Base-by-base conservation (phyloP, 1,284 basidiomycete genomes). In the Cutaneotrichosporon cutaneum region DNA sequence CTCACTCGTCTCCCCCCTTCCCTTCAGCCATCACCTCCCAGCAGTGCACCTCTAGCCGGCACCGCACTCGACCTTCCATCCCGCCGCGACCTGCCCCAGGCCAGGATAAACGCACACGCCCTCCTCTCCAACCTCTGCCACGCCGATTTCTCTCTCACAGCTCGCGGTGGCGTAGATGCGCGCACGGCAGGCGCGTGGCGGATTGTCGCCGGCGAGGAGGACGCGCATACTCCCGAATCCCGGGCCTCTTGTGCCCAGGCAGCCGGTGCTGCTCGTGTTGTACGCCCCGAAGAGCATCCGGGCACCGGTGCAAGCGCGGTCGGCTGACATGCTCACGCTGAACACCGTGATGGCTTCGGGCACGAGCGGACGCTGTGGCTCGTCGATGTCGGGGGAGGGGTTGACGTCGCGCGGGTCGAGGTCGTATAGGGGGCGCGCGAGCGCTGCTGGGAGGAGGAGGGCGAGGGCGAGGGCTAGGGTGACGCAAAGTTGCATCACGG, bases 331-430 rank as follows among this genome's bases (percentile, higher is more conserved):
- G 24, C 21, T 14, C 26, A 51, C 27, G 16, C 26, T 30, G 48
- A 27, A 51, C 48, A 30, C 48, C 6, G 26, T 27, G 4, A 51
- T 10, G 3, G 45, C 21, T 11, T 51, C 48, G 13, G 24, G 48
- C 6, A 4, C 48, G 47, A 27, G 24, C 6, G 48, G 26, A 11
- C 16, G 26, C 7, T 32, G 27, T 9, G 48, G 27, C 21, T 13
- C 21, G 22, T 10, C 24, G 16, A 26, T 22, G 0, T 1, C 9
- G 10, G 22, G 45, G 14, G 26, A 3, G 13, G 48, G 48, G 48
- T 51, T 51, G 27, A 51, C 26, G 18, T 51, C 27, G 3, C 48
- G 48, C 6, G 48, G 48, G 18, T 51, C 48, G 27, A 51, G 48
- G 48, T 51, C 48, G 27, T 32, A 47, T 4, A 47, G 45, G 11